These are phyloP conservation scores for Gynandropsis gynandra DNA, from an alignment of 345 rosid genomes.

Conservation along the genomic window DNA sequence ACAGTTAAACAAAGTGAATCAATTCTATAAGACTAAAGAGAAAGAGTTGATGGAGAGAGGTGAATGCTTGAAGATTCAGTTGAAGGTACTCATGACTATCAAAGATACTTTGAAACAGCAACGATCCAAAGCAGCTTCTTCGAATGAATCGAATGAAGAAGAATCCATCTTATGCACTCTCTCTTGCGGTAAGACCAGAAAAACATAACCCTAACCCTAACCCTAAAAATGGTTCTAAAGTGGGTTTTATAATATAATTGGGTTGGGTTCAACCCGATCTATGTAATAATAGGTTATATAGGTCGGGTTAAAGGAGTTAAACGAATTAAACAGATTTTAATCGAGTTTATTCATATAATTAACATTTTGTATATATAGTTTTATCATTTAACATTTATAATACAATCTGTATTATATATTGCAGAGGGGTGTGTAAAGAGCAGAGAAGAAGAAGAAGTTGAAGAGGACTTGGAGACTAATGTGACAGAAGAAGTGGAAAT, in stretches of 20 bases:
- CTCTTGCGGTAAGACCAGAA: slow-evolving; percentile 50
- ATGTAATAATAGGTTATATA: no score
- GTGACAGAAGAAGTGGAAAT: slow-evolving; percentile 35
- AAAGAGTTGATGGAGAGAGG: slow-evolving; percentile 88
- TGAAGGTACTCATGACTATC: slow-evolving; percentile 75
- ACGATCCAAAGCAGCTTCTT: slow-evolving; percentile 36
- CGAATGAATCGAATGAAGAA: slow-evolving; percentile 63
- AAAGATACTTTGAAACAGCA: slow-evolving; percentile 51
- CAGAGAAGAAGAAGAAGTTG: slow-evolving; percentile 43
- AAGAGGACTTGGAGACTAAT: slow-evolving; percentile 36
- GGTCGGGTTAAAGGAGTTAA: no score
- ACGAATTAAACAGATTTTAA: no score
- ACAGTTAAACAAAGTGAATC: slow-evolving; percentile 94
- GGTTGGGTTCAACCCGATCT: no score
- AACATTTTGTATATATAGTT: no score
- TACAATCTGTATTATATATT: no score
- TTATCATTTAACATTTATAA: no score
- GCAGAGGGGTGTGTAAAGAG: slow-evolving; percentile 60
- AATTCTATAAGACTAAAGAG: slow-evolving; percentile 74
- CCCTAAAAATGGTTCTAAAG: no score
- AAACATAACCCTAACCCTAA: no score
- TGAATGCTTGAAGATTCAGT: slow-evolving; percentile 72
- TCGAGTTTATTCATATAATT: no score
- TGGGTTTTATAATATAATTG: not conserved
- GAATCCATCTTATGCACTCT: slow-evolving; percentile 68